Percentiles rank a stretch among this genome's conserved stretches.
phyloP scores from a whole-genome alignment of 1,284 basidiomycete genomes.

The Entoloma clypeatum region DNA sequence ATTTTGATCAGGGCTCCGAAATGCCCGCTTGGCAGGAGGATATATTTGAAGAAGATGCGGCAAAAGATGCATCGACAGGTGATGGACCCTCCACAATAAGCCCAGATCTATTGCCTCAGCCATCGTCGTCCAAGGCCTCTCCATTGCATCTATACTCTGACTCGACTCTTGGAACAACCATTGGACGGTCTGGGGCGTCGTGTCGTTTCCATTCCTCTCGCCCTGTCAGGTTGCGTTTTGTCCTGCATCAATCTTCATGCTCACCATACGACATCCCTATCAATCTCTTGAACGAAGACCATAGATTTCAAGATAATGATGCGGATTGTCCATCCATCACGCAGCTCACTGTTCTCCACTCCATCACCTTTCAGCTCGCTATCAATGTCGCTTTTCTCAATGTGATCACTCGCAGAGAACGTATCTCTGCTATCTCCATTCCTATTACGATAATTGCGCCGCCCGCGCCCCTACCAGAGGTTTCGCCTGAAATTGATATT shows the following conservation, averaged over 20 bases:
- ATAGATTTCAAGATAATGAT: slow-evolving; percentile 47
- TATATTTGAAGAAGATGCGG: slow-evolving; percentile 7
- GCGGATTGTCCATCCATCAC: slow-evolving; percentile 70
- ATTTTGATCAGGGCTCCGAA: slow-evolving; percentile 32
- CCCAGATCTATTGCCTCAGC: slow-evolving; percentile 27
- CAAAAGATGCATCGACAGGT: slow-evolving; percentile 25
- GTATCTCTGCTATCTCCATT: slow-evolving; percentile 54
- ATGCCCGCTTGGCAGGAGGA: slow-evolving; percentile 20
- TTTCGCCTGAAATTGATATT: slow-evolving; percentile 61
- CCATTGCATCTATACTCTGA: slow-evolving; percentile 36
- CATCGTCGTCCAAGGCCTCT: slow-evolving; percentile 39
- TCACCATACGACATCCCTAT: slow-evolving; percentile 47
- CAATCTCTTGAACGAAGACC: slow-evolving; percentile 40
- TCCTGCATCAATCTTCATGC: slow-evolving; percentile 60
- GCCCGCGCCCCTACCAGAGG: slow-evolving; percentile 69
- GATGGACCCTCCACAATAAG: slow-evolving; percentile 23
- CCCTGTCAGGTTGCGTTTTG: slow-evolving; percentile 64
- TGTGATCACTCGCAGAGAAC: slow-evolving; percentile 60
- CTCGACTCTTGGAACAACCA: slow-evolving; percentile 44
- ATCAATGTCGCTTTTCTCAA: slow-evolving; percentile 70
- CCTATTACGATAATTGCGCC: slow-evolving; percentile 69
- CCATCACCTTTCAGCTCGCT: slow-evolving; percentile 62
- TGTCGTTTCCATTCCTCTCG: slow-evolving; percentile 73
- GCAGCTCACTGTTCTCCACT: slow-evolving; percentile 69
- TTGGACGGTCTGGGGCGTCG: slow-evolving; percentile 73